phyloP scores from a whole-genome alignment of 768 basidiomycete species.

The Lanmaoa pseudosensibilis region DNA sequence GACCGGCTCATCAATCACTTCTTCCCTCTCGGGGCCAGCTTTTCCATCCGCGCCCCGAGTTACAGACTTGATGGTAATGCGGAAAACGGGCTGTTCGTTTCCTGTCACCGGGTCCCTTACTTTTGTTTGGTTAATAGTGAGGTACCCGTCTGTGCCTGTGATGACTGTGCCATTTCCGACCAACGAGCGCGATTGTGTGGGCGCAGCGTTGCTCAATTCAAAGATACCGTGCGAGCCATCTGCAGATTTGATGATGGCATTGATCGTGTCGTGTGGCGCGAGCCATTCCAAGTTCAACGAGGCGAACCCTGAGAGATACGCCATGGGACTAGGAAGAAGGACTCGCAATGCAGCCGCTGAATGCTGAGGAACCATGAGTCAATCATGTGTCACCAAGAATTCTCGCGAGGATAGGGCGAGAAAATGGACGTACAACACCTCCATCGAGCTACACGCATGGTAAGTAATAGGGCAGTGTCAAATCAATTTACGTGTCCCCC shows the following conservation, averaged over 20 bases:
- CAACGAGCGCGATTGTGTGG: conserved; percentile 41
- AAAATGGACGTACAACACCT: conserved; percentile 58
- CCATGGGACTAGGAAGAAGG: conserved; percentile 53
- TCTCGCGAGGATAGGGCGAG: background rate
- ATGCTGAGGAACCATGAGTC: conserved; percentile 46
- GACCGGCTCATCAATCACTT: conserved; percentile 45
- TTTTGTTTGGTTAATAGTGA: conserved; percentile 44
- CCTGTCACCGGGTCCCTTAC: conserved; percentile 27
- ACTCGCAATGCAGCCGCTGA: conserved; percentile 62
- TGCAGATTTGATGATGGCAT: conserved; percentile 45
- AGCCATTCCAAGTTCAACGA: conserved; percentile 72
- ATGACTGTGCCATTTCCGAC: conserved; percentile 39
- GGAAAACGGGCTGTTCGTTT: conserved; percentile 29
- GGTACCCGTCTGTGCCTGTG: conserved; percentile 63
- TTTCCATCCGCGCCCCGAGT: conserved; percentile 22
- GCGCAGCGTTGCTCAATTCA: conserved; percentile 63
- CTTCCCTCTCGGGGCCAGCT: conserved; percentile 39
- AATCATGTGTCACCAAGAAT: background rate
- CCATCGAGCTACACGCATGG: conserved; percentile 67
- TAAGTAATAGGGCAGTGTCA: conserved; percentile 1
- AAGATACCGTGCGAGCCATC: conserved; percentile 59
- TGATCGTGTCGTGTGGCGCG: conserved; percentile 78
- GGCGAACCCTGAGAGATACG: conserved; percentile 60
- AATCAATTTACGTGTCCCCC: background rate
- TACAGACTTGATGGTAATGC: conserved; percentile 40